Evolutionary conservation across 768 basidiomycete genomes (phyloP).

Genomic region (Pulveroboletus sp.): DNA sequence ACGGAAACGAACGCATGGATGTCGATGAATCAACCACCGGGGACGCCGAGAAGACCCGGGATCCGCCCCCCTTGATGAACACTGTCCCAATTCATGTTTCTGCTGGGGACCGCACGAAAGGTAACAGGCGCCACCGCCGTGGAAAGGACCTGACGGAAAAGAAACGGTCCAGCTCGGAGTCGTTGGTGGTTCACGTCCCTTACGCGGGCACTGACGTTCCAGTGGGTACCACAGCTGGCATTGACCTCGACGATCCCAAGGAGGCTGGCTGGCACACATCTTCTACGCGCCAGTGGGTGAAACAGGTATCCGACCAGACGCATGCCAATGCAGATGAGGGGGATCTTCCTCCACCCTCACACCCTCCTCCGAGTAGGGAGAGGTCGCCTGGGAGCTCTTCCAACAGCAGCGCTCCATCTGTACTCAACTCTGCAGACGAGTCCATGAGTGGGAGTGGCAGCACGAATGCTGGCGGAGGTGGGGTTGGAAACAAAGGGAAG

Average conservation of each 20-base stretch:
- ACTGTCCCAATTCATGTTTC: conserved; percentile 27
- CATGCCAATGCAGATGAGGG: conserved; percentile 6
- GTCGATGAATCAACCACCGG: conserved; percentile 21
- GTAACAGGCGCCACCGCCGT: conserved; percentile 7
- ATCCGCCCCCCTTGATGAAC: conserved; percentile 9
- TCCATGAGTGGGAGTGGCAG: conserved; percentile 15
- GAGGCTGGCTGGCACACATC: conserved; percentile 22
- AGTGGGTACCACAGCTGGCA: conserved; percentile 13
- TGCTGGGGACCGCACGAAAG: conserved; percentile 27
- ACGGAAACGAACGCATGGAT: conserved; percentile 20
- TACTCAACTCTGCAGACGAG: conserved; percentile 23
- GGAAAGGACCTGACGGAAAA: background rate
- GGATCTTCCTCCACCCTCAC: conserved; percentile 1
- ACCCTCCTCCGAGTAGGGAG: conserved; percentile 13
- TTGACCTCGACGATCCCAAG: conserved; percentile 19
- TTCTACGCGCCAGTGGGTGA: conserved; percentile 46
- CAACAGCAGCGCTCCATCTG: conserved; percentile 24
- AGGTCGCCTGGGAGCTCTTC: conserved; percentile 25
- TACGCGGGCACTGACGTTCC: conserved; percentile 14
- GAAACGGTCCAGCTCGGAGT: conserved; percentile 16
- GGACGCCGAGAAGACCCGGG: background rate
- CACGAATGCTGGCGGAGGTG: conserved; percentile 11
- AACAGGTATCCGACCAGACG: conserved; percentile 37
- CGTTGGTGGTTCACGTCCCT: conserved; percentile 31
- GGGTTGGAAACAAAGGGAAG: conserved; percentile 1